Conservation (phyloP, 2,329 filamentous ascomycete species). For the Ophiostoma ulmi region DNA sequence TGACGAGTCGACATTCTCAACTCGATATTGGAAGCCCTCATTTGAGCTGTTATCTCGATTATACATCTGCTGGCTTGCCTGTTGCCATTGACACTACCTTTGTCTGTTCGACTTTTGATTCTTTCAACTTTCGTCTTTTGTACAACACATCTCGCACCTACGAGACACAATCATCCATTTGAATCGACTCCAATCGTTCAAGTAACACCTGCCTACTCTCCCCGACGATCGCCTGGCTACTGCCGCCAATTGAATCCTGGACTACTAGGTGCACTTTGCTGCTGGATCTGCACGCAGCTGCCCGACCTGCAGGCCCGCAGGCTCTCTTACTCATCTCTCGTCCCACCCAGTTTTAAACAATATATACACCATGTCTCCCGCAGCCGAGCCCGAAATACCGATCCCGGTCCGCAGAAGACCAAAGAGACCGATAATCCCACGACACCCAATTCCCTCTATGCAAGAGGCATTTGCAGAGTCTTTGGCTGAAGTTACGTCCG, state of each 20-base stretch:
- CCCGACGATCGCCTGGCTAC: background rate
- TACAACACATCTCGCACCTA: background rate
- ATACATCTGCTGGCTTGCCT: background rate
- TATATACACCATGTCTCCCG: slow-evolving; percentile 3
- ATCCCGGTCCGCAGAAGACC: slow-evolving; percentile 17
- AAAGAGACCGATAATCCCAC: slow-evolving; percentile 33
- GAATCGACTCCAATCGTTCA: background rate
- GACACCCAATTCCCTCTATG: slow-evolving; percentile 69
- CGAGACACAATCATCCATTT: background rate
- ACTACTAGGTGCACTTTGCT: background rate
- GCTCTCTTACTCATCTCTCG: background rate
- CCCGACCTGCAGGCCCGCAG: background rate
- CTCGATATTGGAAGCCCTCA: background rate
- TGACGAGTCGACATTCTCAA: slow-evolving; percentile 18
- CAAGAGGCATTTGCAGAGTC: slow-evolving; percentile 81
- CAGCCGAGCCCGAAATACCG: slow-evolving; percentile 5
- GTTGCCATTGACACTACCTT: background rate
- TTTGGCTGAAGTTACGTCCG: slow-evolving; percentile 63
- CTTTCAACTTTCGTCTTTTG: background rate
- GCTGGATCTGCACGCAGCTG: background rate
- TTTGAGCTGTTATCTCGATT: background rate
- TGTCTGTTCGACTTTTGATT: background rate
- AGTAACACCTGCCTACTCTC: background rate
- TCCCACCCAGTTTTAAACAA: background rate
- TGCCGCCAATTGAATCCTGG: background rate